Conservation (phyloP, 1,139 yeast genomes). For the Magnusiomyces suaveolens region DNA sequence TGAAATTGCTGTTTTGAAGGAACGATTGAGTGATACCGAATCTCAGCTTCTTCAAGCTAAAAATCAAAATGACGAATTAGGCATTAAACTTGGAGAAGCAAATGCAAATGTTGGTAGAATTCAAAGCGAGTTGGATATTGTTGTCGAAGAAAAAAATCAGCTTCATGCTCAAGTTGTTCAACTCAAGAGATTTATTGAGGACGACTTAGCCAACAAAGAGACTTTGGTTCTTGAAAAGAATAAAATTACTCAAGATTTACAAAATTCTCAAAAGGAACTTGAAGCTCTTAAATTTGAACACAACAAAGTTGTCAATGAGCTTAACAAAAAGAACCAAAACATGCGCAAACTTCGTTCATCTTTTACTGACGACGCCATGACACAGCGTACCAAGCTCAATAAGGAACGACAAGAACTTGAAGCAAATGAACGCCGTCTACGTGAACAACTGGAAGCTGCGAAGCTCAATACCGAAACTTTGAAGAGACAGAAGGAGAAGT, state of each 20-base stretch:
- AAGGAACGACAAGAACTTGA: slow-evolving; percentile 33
- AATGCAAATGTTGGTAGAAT: slow-evolving; percentile 13
- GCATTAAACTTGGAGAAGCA: slow-evolving; percentile 12
- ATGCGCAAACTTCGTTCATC: slow-evolving; percentile 31
- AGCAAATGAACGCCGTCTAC: slow-evolving; percentile 33
- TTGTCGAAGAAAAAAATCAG: slow-evolving; percentile 10
- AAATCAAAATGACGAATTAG: slow-evolving; percentile 11
- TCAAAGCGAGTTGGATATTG: slow-evolving; percentile 10
- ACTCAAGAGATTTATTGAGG: slow-evolving; percentile 20
- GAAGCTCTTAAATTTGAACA: slow-evolving; percentile 22
- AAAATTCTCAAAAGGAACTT: slow-evolving; percentile 18
- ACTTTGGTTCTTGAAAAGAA: slow-evolving; percentile 24
- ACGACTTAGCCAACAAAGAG: slow-evolving; percentile 20
- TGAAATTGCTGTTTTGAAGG: slow-evolving; percentile 33
- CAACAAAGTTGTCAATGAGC: slow-evolving; percentile 23
- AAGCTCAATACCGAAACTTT: slow-evolving; percentile 20
- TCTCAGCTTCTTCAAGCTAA: slow-evolving; percentile 7
- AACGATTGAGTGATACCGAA: slow-evolving; percentile 32
- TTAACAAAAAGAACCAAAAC: slow-evolving; percentile 25
- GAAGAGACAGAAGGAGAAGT: slow-evolving; percentile 43
- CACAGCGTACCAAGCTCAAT: slow-evolving; percentile 34
- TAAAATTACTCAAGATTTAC: slow-evolving; percentile 21
- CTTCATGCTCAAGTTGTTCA: slow-evolving; percentile 17
- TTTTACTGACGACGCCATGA: slow-evolving; percentile 36
- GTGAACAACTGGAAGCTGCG: slow-evolving; percentile 25